A percentile compares a stretch with the other conserved stretches of the same genome.
Conservation (phyloP, 139 green algal genomes). For the Asterochloris erici region DNA sequence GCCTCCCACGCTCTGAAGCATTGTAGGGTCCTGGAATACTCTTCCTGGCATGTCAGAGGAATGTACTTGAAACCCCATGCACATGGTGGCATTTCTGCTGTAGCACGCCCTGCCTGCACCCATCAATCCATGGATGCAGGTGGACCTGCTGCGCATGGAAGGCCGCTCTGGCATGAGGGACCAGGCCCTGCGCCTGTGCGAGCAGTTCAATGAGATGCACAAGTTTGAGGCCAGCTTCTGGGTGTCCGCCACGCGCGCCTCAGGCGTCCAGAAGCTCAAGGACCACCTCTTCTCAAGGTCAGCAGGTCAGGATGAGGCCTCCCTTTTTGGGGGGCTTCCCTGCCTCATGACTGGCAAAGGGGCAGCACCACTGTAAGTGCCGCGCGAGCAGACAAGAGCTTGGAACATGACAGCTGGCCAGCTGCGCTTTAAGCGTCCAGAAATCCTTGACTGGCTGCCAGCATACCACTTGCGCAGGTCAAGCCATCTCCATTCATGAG, state of each 20-base stretch:
- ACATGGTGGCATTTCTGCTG: not conserved
- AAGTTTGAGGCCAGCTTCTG: constrained; percentile 9
- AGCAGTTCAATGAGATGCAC: constrained; percentile 3
- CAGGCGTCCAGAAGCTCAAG: not conserved
- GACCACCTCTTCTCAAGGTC: constrained; percentile 2
- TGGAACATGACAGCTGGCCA: no score
- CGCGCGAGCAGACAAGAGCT: not conserved
- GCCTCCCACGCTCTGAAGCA: no score
- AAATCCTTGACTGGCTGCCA: no score
- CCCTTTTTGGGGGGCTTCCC: not conserved
- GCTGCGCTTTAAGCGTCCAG: no score
- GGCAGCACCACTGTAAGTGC: not conserved
- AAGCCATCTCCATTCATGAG: no score
- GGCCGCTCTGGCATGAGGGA: not conserved
- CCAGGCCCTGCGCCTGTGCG: not conserved
- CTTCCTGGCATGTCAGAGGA: no score
- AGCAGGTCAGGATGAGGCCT: not conserved
- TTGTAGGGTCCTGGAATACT: no score
- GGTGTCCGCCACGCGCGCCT: not conserved
- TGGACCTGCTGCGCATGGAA: constrained; percentile 13
- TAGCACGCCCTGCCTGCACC: not conserved
- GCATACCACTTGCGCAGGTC: no score
- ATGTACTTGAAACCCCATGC: not conserved
- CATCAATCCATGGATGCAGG: not conserved
- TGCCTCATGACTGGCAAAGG: not conserved